Percentiles rank a stretch among this genome's conserved stretches.
Evolutionary conservation across 371 early-diverging fungal species (phyloP).

Genomic region (Rhizopus microsporus): DNA sequence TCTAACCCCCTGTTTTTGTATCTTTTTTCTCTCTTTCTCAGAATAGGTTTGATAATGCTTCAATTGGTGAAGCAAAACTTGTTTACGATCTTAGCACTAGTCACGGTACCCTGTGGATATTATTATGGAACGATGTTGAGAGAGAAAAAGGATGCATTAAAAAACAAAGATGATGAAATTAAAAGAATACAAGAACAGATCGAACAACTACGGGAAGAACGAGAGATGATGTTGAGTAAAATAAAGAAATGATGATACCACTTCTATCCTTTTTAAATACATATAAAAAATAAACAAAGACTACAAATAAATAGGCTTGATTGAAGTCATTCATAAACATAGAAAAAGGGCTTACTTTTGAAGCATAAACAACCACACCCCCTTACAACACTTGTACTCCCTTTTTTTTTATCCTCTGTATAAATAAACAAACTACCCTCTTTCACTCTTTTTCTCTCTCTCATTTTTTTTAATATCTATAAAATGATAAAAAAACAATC

Average conservation of each 20-base stretch:
- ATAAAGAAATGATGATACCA: conserved; percentile 9
- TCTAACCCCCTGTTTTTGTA: not conserved
- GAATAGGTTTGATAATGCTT: conserved; percentile 12
- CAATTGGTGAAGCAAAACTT: conserved; percentile 22
- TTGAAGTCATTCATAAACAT: no score
- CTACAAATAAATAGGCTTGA: not conserved
- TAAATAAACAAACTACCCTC: not conserved
- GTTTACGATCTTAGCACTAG: conserved; percentile 22
- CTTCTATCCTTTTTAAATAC: not conserved
- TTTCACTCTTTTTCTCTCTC: not conserved
- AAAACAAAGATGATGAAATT: conserved; percentile 11
- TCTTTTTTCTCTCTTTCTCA: conserved; percentile 5
- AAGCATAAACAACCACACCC: no score
- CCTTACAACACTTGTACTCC: no score
- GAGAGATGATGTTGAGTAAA: conserved; percentile 21
- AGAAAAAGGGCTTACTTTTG: no score
- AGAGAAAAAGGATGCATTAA: conserved; percentile 23
- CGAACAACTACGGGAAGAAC: conserved; percentile 23
- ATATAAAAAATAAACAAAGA: no score
- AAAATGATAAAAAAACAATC: not conserved
- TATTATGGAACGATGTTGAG: conserved; percentile 25
- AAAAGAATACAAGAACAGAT: conserved; percentile 23
- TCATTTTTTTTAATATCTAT: conserved; percentile 4
- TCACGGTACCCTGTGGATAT: conserved; percentile 27
- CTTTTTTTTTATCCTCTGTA: not conserved